These are phyloP conservation scores for Arxiozyma slooffiae DNA, from an alignment of 1,139 yeast genomes.

Conservation along the genomic window DNA sequence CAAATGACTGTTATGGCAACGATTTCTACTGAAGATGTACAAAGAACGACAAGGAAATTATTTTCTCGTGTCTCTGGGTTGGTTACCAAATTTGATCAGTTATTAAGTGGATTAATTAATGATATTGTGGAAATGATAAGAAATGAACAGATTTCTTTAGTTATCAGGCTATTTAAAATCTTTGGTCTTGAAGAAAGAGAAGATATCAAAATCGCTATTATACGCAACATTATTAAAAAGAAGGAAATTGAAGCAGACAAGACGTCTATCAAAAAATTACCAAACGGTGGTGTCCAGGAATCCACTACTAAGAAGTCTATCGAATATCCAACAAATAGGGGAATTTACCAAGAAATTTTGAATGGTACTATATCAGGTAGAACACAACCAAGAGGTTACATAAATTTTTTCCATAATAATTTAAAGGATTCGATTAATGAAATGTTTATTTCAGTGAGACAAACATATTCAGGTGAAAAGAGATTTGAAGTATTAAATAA, in stretches of 20 bases:
- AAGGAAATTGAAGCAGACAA: conserved; percentile 29
- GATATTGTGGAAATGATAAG: conserved; percentile 62
- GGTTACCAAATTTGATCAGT: conserved; percentile 53
- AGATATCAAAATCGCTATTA: conserved; percentile 54
- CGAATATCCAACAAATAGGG: conserved; percentile 25
- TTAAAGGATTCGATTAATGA: conserved; percentile 53
- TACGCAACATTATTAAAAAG: conserved; percentile 37
- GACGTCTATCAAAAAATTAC: conserved; percentile 24
- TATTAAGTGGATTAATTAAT: conserved; percentile 52
- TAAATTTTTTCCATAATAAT: conserved; percentile 50
- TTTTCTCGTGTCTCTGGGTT: conserved; percentile 39
- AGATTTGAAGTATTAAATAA: conserved; percentile 56
- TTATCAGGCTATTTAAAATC: conserved; percentile 63
- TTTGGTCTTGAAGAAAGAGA: conserved; percentile 72
- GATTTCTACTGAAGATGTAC: conserved; percentile 56
- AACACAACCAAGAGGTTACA: conserved; percentile 50
- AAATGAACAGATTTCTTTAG: conserved; percentile 55
- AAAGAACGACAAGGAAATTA: conserved; percentile 55
- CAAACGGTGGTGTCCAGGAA: conserved; percentile 9
- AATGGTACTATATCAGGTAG: conserved; percentile 36
- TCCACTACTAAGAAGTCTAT: not conserved
- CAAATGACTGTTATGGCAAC: conserved; percentile 49
- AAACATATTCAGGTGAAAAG: conserved; percentile 43
- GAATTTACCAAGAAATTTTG: conserved; percentile 30
- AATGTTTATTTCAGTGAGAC: conserved; percentile 55